Conservation (phyloP, 163 green algal species). For the Prototheca stagnorum region DNA sequence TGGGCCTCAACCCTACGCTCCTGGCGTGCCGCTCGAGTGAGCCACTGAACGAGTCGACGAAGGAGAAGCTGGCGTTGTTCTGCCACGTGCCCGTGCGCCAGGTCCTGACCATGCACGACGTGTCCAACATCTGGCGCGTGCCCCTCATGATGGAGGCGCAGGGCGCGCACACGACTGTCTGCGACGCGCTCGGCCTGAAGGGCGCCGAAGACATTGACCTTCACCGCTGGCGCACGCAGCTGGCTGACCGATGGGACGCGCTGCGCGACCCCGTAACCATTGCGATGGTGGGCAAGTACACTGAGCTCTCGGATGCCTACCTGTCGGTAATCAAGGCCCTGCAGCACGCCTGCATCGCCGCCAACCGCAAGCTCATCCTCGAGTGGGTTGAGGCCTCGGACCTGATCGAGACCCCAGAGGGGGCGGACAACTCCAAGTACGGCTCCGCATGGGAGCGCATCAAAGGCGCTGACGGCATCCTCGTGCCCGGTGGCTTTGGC, state of each 20-base stretch:
- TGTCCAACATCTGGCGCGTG: slow-evolving; percentile 97
- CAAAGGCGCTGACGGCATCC: slow-evolving; percentile 60
- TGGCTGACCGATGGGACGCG: slow-evolving; percentile 74
- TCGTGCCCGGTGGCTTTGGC: slow-evolving; percentile 96
- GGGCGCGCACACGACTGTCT: slow-evolving; percentile 61
- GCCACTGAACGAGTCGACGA: slow-evolving; percentile 55
- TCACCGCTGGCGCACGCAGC: slow-evolving; percentile 38
- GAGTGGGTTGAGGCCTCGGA: slow-evolving; percentile 79
- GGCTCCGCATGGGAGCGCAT: slow-evolving; percentile 43
- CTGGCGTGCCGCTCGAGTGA: slow-evolving; percentile 72
- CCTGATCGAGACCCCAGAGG: slow-evolving; percentile 47
- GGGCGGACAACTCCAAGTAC: slow-evolving; percentile 14
- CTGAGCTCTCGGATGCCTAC: slow-evolving; percentile 84
- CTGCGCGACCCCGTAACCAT: slow-evolving; percentile 53
- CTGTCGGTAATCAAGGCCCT: slow-evolving; percentile 92
- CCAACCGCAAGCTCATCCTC: slow-evolving; percentile 65
- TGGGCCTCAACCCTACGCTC: slow-evolving; percentile 82
- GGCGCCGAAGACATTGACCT: slow-evolving; percentile 42
- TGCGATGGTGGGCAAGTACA: slow-evolving; percentile 97
- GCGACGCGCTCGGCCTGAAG: slow-evolving; percentile 30
- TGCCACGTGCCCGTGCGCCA: slow-evolving; percentile 65
- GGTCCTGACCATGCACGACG: slow-evolving; percentile 92
- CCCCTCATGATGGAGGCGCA: slow-evolving; percentile 80
- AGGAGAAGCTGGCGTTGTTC: slow-evolving; percentile 87
- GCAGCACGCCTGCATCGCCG: slow-evolving; percentile 81